Conservation (phyloP, 2,329 filamentous ascomycete genomes). For the Tolypocladium amazonense region DNA sequence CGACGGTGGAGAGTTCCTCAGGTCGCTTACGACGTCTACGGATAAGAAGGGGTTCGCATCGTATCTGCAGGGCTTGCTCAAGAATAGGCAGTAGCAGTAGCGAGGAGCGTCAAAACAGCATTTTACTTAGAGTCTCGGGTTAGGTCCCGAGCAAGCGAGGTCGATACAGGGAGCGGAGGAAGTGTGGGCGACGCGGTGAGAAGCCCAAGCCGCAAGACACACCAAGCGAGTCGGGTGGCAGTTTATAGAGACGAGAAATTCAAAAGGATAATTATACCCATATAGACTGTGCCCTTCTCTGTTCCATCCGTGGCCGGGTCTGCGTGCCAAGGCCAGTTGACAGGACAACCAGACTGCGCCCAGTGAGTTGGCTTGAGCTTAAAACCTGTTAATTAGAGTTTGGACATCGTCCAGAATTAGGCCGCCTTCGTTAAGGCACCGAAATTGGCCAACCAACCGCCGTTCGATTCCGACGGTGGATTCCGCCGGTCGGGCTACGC, state of each 20-base stretch:
- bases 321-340: too few relatives aligned
- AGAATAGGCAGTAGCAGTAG: slow-evolving; percentile 26
- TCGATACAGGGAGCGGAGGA: neutral
- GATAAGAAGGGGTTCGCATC: slow-evolving; percentile 52
- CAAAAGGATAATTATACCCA: neutral
- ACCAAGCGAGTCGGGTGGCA: neutral
- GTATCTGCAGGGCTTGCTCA: slow-evolving; percentile 52
- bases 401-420: too few relatives aligned
- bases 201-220: neutral
- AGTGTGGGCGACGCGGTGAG: neutral
- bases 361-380: too few relatives aligned
- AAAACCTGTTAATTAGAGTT: too few relatives aligned
- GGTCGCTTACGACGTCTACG: slow-evolving; percentile 44
- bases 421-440: too few relatives aligned
- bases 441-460: too few relatives aligned
- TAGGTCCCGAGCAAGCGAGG: neutral
- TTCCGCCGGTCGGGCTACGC: too few relatives aligned
- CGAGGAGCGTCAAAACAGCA: neutral
- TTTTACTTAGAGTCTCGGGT: neutral
- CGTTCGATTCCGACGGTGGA: too few relatives aligned
- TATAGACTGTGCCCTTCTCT: neutral
- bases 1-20: slow-evolving; percentile 48
- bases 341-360: too few relatives aligned
- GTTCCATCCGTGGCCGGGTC: too few relatives aligned
- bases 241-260: neutral